A percentile compares a stretch with the other conserved stretches of the same genome.
Conservation (phyloP, 2,329 filamentous ascomycete species). For the Alternaria sp. region DNA sequence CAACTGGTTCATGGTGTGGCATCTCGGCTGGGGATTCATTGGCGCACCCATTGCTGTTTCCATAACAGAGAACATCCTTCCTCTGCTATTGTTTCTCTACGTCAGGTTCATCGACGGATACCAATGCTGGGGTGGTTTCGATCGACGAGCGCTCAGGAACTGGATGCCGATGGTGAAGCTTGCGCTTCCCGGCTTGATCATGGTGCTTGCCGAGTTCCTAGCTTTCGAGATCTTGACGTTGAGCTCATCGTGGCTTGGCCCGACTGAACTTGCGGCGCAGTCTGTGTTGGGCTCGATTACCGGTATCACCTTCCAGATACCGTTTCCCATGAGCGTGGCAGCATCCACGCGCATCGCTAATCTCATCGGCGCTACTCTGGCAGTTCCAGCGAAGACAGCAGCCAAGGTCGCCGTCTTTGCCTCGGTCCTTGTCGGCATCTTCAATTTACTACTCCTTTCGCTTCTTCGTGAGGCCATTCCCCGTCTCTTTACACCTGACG, state of each 20-base stretch:
- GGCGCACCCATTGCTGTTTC: slow-evolving; percentile 81
- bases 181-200: slow-evolving; percentile 85
- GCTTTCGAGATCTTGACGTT: slow-evolving; percentile 92
- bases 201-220: slow-evolving; percentile 93
- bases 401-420: slow-evolving; percentile 76
- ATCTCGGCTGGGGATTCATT: slow-evolving; percentile 62
- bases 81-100: slow-evolving; percentile 74
- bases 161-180: slow-evolving; percentile 87
- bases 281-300: slow-evolving; percentile 81
- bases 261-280: slow-evolving; percentile 83
- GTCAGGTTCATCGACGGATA: slow-evolving; percentile 73
- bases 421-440: slow-evolving; percentile 73
- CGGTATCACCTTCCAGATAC: slow-evolving; percentile 85
- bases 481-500: slow-evolving; percentile 72
- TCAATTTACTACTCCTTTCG: slow-evolving; percentile 76
- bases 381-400: slow-evolving; percentile 78
- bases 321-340: slow-evolving; percentile 89
- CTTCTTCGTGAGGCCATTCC: slow-evolving; percentile 76
- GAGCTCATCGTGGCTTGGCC: slow-evolving; percentile 78
- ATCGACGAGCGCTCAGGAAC: slow-evolving; percentile 71
- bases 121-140: slow-evolving; percentile 83
- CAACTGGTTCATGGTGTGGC: slow-evolving; percentile 83
- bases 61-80: slow-evolving; percentile 77
- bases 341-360: slow-evolving; percentile 89
- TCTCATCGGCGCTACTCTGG: slow-evolving; percentile 84